Evolutionary conservation across 768 basidiomycete genomes (phyloP).

Genomic region (Candolleomyces eurysporus): DNA sequence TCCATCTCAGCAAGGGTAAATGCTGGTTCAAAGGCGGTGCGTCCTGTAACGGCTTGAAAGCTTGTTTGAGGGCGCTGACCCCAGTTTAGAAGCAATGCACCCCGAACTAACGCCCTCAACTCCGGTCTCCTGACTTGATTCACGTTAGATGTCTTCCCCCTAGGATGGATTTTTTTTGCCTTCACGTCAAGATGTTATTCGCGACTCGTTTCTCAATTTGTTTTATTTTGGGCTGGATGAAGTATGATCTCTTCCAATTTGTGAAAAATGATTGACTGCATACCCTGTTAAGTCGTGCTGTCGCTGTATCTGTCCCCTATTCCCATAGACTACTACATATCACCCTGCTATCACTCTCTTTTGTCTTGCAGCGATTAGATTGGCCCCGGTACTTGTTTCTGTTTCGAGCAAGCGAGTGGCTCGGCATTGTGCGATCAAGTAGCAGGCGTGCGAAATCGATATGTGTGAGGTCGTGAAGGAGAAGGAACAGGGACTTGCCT

Average conservation of each 20-base stretch:
- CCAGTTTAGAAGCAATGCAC: conserved; percentile 42
- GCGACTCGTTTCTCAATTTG: neutral
- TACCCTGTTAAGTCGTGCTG: too few relatives aligned
- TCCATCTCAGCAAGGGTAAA: conserved; percentile 73
- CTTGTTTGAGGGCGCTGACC: neutral
- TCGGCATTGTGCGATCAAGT: conserved; percentile 43
- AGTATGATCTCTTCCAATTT: neutral
- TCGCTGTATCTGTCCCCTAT: too few relatives aligned
- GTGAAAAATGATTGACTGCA: too few relatives aligned
- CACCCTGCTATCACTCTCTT: neutral
- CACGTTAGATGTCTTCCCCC: neutral
- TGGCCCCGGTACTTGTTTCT: neutral
- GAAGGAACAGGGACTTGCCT: conserved; percentile 6
- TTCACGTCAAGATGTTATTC: conserved; percentile 7
- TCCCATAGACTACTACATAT: neutral
- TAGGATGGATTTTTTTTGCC: neutral
- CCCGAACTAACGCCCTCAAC: conserved; percentile 20
- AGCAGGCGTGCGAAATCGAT: conserved; percentile 73
- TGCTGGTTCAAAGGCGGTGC: conserved; percentile 84
- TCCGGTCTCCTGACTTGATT: neutral
- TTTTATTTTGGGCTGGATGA: neutral
- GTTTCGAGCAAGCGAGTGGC: neutral
- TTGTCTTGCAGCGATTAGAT: neutral
- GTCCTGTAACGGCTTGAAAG: conserved; percentile 10
- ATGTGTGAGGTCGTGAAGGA: conserved; percentile 10